Evolutionary conservation across 768 basidiomycete species (phyloP).

Genomic region (Porpolomopsis calyptriformis): DNA sequence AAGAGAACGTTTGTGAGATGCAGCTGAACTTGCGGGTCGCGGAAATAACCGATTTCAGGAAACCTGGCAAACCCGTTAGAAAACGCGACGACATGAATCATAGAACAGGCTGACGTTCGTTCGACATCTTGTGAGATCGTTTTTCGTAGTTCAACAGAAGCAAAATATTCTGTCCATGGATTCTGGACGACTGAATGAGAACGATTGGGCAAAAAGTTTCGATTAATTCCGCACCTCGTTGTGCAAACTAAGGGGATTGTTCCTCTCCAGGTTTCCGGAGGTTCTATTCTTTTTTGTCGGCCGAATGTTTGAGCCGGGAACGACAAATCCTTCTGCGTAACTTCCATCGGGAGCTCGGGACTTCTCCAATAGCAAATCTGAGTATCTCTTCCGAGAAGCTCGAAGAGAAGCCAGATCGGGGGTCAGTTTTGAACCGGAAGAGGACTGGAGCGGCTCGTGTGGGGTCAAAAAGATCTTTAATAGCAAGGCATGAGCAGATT

Average conservation of each 20-base stretch:
- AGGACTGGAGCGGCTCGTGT: conserved; percentile 51
- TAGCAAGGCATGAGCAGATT: background rate
- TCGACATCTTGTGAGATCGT: conserved; percentile 92
- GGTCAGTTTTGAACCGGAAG: conserved; percentile 28
- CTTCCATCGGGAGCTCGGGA: conserved; percentile 82
- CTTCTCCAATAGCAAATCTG: conserved; percentile 48
- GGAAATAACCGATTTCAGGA: conserved; percentile 92
- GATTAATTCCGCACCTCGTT: conserved; percentile 40
- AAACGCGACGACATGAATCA: conserved; percentile 2
- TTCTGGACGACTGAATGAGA: conserved; percentile 39
- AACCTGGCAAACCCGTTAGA: conserved; percentile 44
- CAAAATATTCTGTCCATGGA: conserved; percentile 94
- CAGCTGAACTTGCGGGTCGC: conserved; percentile 58
- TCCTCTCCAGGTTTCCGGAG: conserved; percentile 46
- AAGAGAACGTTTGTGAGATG: conserved; percentile 83
- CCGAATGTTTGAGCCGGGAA: conserved; percentile 21
- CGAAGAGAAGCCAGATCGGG: conserved; percentile 35
- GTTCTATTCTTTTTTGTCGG: conserved; percentile 22
- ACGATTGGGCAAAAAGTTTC: conserved; percentile 4
- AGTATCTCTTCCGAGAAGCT: conserved; percentile 45
- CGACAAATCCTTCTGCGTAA: conserved; percentile 58
- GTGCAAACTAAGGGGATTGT: conserved; percentile 76
- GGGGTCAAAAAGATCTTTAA: conserved; percentile 58
- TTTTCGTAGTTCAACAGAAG: conserved; percentile 77
- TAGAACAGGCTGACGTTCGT: conserved; percentile 60